A percentile compares a stretch with the other conserved stretches of the same genome.
These are phyloP conservation scores for Candida ascalaphidarum DNA, from an alignment of 805 yeast genomes.

Conservation along the genomic window DNA sequence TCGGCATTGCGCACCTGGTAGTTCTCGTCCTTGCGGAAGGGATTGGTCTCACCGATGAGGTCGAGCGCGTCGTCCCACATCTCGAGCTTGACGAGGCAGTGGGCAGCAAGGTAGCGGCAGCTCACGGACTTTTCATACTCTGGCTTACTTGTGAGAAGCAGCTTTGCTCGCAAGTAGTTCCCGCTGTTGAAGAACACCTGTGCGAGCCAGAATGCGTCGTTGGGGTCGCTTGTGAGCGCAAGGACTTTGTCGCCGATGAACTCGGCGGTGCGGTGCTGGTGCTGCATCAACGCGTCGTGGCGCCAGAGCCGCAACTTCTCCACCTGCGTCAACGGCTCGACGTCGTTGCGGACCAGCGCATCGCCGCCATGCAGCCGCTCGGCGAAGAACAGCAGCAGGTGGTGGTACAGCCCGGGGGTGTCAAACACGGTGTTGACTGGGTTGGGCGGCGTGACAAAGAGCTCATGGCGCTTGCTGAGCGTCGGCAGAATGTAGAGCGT, in stretches of 20 bases:
- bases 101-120: conserved; percentile 75
- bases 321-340: conserved; percentile 60
- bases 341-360: conserved; percentile 1
- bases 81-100: conserved; percentile 63
- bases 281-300: conserved; percentile 88
- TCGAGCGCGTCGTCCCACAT: conserved; percentile 86
- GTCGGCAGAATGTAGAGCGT: conserved; percentile 69
- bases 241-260: conserved; percentile 87
- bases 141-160: conserved; percentile 47
- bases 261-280: conserved; percentile 83
- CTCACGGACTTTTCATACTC: conserved; percentile 55
- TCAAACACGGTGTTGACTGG: conserved; percentile 35
- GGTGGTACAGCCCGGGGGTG: conserved; percentile 32
- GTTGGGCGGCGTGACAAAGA: conserved; percentile 41
- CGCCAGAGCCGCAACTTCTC: conserved; percentile 87
- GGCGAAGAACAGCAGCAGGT: conserved; percentile 29
- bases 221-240: conserved; percentile 76
- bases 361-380: conserved; percentile 8
- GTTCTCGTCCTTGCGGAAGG: conserved; percentile 42
- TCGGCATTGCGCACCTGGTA: conserved; percentile 45
- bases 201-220: conserved; percentile 94
- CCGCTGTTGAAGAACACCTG: conserved; percentile 78
- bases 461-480: conserved; percentile 33
- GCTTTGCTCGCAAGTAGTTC: conserved; percentile 70
- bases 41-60: conserved; percentile 74